Percentiles rank a stretch among this genome's conserved stretches.
phyloP scores from a whole-genome alignment of 352 stramenopile genomes.

The Phytophthora cactorum region DNA sequence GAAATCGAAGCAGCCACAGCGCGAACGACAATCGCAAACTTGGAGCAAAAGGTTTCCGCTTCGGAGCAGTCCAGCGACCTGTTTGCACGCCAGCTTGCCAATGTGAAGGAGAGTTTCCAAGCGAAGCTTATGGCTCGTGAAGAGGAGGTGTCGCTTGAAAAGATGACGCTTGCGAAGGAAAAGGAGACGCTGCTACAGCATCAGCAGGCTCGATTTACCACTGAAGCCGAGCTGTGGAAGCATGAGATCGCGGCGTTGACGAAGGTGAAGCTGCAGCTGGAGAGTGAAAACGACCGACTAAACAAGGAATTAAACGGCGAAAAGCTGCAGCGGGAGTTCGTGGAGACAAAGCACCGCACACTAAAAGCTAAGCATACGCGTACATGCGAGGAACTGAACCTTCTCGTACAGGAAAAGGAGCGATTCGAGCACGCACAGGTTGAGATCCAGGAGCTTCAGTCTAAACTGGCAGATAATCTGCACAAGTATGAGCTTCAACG shows the following conservation, averaged over 20 bases:
- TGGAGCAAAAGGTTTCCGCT: constrained; percentile 46
- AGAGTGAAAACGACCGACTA: constrained; percentile 36
- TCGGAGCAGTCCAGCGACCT: constrained; percentile 49
- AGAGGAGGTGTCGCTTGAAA: constrained; percentile 40
- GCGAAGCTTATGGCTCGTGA: constrained; percentile 45
- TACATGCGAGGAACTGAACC: constrained; percentile 25
- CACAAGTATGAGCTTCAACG: constrained; percentile 10
- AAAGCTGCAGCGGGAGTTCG: constrained; percentile 7
- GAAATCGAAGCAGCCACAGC: constrained; percentile 21
- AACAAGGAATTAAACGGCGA: constrained; percentile 24
- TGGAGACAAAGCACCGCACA: constrained; percentile 18
- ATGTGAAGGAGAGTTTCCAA: constrained; percentile 55
- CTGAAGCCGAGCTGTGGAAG: constrained; percentile 49
- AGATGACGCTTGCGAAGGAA: constrained; percentile 34
- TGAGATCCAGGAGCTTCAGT: constrained; percentile 17
- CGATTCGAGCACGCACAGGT: constrained; percentile 22
- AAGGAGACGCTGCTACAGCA: constrained; percentile 45
- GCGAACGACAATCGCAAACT: constrained; percentile 29
- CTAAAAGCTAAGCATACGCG: constrained; percentile 17
- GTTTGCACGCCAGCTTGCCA: constrained; percentile 45
- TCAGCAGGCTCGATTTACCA: constrained; percentile 39
- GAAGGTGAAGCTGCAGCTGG: constrained; percentile 50
- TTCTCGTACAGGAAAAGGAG: constrained; percentile 27
- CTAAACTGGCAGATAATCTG: constrained; percentile 7
- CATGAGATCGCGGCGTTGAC: constrained; percentile 50